Evolutionary conservation across 306 rosid genomes (phyloP), one percentile per base, ranked within the genome.

Genomic region (Castanopsis chinensis): DNA sequence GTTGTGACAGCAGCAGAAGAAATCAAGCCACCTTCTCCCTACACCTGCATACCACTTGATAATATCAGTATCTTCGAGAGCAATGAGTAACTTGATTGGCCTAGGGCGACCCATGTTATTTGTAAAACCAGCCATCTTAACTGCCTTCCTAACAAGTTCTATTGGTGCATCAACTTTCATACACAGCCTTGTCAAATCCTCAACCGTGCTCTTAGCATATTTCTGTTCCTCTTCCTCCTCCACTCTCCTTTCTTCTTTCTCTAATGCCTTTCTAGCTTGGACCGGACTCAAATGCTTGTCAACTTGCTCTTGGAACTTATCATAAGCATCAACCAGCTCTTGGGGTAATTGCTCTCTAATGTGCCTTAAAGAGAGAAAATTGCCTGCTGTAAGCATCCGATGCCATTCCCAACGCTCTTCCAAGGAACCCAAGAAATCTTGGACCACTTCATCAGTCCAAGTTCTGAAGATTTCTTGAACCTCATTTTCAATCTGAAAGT

Each of bases 31-130:
- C 81, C 97, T 87, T 87, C 89, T 88, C 76, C 92, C 97, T 60
- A 94, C 80, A 72, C 97, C 97, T 1, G 92, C 93, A 79, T 92
- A 91, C 97, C 98, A 92, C 84, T 91, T 92, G 64, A 94, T 86
- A 76, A 92, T 89, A 80, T 92, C 97, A 3, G 87, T 12, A 80
- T 92, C 97, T 86, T 94, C 97, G 21, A 92, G 90, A 56, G 94
- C 90, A 75, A 88, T 53, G 20, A 94, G 91, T 56, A 82, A 89
- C 56, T 87, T 84, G 15, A 94, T 86, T 0, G 97, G 97, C 86
- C 87, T 85, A 8, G 97, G 98, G 70, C 94, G 93, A 32, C 98
- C 97, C 97, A 94, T 89, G 28, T 85, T 88, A 75, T 94, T 92
- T 49, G 97, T 94, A 86, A 94, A 94, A 19, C 97, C 97, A 74